Base-by-base conservation (phyloP, 768 basidiomycete genomes). In the Tulasnella sp. region DNA sequence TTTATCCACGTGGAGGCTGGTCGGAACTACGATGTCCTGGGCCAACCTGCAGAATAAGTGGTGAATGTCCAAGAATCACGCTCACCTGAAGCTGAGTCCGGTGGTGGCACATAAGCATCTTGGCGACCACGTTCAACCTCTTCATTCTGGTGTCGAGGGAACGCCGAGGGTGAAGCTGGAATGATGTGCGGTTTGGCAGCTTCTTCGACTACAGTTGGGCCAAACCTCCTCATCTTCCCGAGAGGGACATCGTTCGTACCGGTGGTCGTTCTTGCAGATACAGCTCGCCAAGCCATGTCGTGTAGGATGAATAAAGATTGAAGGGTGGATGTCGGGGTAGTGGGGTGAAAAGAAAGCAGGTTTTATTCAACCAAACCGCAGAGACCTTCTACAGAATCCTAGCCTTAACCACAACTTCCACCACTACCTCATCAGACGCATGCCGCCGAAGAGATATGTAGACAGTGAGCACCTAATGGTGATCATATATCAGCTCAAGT, bases 231-330 rank as follows among this genome's bases (percentile, higher is more conserved):
- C 68, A 88, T 85, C 67, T 83, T 80, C 52, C 88, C 90, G 61
- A 96, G 80, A 1, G 93, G 93, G 66, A 82, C 85, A 47, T 95
- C 92, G 66, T 96, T 96, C 21, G 92, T 94, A 60, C 92, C 93
- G 41, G 88, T 88, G 27, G 93, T 86, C 73, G 90, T 85, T 65
- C 83, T 83, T 60, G 89, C 89, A 64, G 89, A 87, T 59, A 88
- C 88, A 62, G 68, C 67, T 64, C 70, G 54, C 70, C 70, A 71
- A 30, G 61, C 34, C 61, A 63, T 63, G 45, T 23, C 58, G 27
- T 17, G 13, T 44, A 27, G n/a, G 4, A 24, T 15, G 44, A 23
- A 34, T n/a, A 47, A 27, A 51, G 26, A 32, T 59, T 19, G 45
- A 43, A 45, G 26, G 53, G n/a, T 29, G 24, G 34, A 38, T 26